Base-by-base conservation (phyloP, 169 alveolate species). In the Ichthyophthirius multifiliis region DNA sequence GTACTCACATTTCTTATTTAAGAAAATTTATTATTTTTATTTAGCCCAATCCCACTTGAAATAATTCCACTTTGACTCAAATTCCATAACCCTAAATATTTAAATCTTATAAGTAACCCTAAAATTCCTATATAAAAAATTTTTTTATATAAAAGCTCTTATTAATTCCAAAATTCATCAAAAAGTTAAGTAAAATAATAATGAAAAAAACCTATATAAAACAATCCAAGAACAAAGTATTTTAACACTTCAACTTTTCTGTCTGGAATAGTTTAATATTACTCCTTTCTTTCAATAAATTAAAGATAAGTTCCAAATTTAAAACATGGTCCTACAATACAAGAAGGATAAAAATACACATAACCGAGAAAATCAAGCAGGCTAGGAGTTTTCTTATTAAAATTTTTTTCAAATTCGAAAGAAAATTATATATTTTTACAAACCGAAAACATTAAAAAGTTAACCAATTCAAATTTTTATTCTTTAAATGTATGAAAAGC, bases 321-420 rank as follows among this genome's bases (percentile, higher is more conserved):
- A 37, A 75, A 75, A 47, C 44, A 46, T 15, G 82, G 82, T 3
- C 82, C 82, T 16, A 75, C 32, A 18, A 45, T 47, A 48, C 75
- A 55, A 47, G 82, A 47, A 6, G 82, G 82, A 20, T 47, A 75
- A 48, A 75, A 75, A 20, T 47, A 75, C 16, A 75, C 35, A 48
- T 75, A 75, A 20, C 82, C 73, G 18, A 75, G 37, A 34, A 31
- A 75, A 31, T 75, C 82, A 35, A 75, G 35, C 13, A 75, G 23
- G 37, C 45, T 31, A 13, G 82, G 82, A 4, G 48, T 35, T 20
- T 20, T 27, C 23, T 55, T 20, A 18, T 3, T 39, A 18, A 32
- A 32, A 4, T 37, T 62, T 37, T 67, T 62, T 18, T 41, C 43
- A 12, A 34, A 20, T 18, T 67, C 16, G 34, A 44, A 35, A 41